Evolutionary conservation across 2,329 filamentous ascomycete species (phyloP), one percentile per base, ranked within the genome.

Genomic region (Helotiales sp.): DNA sequence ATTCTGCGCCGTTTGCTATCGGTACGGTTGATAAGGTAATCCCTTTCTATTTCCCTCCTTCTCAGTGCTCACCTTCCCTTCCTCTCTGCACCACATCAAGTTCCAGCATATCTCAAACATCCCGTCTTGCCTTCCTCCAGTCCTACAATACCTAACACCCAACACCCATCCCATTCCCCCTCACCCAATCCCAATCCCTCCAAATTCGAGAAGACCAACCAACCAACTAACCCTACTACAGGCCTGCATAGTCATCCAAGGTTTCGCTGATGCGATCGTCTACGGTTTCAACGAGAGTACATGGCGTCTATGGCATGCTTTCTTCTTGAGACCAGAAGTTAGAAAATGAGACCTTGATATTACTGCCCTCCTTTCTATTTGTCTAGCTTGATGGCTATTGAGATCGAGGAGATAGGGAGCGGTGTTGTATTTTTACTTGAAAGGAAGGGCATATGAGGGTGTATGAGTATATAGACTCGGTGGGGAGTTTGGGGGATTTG

Each of bases 231-330:
- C 17, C 26, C 15, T 37, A 6, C 8, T 6, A 43, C 15, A 76
- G 74, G 67, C 71, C 8, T 80, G 79, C 61, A 79, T 82, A 57
- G 80, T 82, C 0, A 70, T 80, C 3, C 79, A 82, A 67, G 80
- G 80, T 7, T 75, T 81, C 28, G 75, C 79, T 8, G 80, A 82
- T 67, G 79, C 80, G 6, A 60, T 81, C 43, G 80, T 81, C 24
- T 82, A 81, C 69, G 79, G 80, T 7, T 64, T 61, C 34, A 69
- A 71, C 28, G 69, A 71, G 32, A 40, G 50, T n/a, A 71, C 65
- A 2, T 69, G 63, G 65, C 50, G 32, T 17, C 11, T 67, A 3
- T 71, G 69, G 69, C 49, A 32, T 10, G 22, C 26, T 15, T 20
- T 60, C 20, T 47, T 65, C 34, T 30, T 26, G 3, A 30, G 49